These are phyloP conservation scores for Hippophae rhamnoides DNA, from an alignment of 306 rosid species.

Conservation along the genomic window DNA sequence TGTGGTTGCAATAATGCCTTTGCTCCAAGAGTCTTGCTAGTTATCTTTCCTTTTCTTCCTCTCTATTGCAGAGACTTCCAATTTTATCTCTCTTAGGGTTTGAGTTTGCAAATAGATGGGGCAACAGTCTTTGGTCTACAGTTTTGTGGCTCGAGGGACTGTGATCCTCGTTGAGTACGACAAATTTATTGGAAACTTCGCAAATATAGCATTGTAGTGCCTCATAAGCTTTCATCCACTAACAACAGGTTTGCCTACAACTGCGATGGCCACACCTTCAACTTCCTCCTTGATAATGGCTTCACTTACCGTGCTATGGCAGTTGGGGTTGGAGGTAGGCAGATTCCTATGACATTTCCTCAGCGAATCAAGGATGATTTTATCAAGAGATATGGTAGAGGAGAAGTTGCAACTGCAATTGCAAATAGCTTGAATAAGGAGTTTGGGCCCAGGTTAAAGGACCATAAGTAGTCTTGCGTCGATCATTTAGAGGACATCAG, in stretches of 20 bases:
- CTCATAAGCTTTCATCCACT: constrained; percentile 88
- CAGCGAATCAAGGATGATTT: constrained; percentile 83
- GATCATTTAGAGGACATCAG: constrained; percentile 84
- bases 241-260: constrained; percentile 80
- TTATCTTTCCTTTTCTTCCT: background rate
- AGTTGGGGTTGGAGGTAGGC: constrained; percentile 66
- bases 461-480: constrained; percentile 83
- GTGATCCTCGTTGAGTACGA: constrained; percentile 71
- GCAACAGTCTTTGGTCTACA: constrained; percentile 89
- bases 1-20: no score
- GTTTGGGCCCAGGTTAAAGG: constrained; percentile 77
- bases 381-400: constrained; percentile 66
- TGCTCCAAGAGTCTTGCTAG: no score
- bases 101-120: constrained; percentile 50
- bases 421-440: constrained; percentile 71
- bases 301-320: constrained; percentile 90
- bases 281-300: constrained; percentile 81
- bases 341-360: constrained; percentile 76
- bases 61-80: constrained; percentile 2
- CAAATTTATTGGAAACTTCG: constrained; percentile 82
- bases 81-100: constrained; percentile 16
- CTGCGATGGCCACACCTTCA: constrained; percentile 93
- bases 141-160: constrained; percentile 82
- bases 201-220: constrained; percentile 68
- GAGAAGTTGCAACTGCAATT: constrained; percentile 70